Percentiles rank a stretch among this genome's conserved stretches.
Evolutionary conservation across 176 grass and related monocot species (phyloP).

Genomic region (Oryza meridionalis): DNA sequence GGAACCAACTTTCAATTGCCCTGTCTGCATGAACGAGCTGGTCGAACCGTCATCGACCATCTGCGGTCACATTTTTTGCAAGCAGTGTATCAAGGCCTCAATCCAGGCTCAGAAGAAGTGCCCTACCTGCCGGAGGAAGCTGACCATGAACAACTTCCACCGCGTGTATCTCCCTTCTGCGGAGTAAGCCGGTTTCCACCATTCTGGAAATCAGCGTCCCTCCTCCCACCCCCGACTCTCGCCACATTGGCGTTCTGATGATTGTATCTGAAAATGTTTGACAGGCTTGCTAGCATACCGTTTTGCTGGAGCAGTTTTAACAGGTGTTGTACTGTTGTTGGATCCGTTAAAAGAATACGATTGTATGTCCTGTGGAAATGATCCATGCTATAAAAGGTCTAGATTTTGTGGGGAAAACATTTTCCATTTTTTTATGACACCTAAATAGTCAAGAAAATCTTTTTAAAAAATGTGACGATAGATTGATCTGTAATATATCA

Average conservation of each 20-base stretch:
- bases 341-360: background rate
- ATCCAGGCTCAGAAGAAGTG: slow-evolving; percentile 76
- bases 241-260: slow-evolving; percentile 27
- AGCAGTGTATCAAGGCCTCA: slow-evolving; percentile 62
- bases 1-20: slow-evolving; percentile 77
- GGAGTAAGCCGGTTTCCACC: slow-evolving; percentile 37
- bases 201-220: slow-evolving; percentile 17
- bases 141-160: slow-evolving; percentile 60
- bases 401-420: background rate
- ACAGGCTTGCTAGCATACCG: slow-evolving; percentile 37
- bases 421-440: too few relatives aligned
- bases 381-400: background rate
- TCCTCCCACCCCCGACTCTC: slow-evolving; percentile 19
- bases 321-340: slow-evolving; percentile 37
- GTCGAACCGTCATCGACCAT: slow-evolving; percentile 69
- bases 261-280: slow-evolving; percentile 32
- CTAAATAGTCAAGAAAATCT: too few relatives aligned
- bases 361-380: background rate
- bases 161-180: slow-evolving; percentile 77
- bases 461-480: too few relatives aligned
- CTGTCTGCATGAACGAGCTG: slow-evolving; percentile 72
- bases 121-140: slow-evolving; percentile 78
- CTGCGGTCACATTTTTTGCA: slow-evolving; percentile 95
- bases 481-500: too few relatives aligned
- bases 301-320: slow-evolving; percentile 34